Evolutionary conservation across 2,329 filamentous ascomycete genomes (phyloP).

Genomic region (Botrytis porri): DNA sequence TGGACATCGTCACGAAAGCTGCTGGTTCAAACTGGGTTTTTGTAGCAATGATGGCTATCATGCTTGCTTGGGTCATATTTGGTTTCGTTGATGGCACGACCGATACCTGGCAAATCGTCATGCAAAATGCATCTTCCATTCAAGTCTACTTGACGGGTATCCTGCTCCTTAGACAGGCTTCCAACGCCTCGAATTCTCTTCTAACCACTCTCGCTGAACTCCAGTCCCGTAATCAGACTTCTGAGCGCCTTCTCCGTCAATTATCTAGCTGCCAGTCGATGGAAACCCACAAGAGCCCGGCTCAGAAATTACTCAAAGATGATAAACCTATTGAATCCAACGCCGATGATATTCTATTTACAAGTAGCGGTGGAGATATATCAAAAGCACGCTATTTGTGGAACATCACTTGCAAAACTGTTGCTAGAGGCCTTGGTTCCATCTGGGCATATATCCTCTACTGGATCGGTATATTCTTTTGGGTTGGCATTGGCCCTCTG

Average conservation of each 20-base stretch:
- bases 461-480: constrained; percentile 25
- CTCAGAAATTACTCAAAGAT: not conserved
- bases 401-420: not conserved
- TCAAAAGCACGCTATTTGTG: not conserved
- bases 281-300: not conserved
- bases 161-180: constrained; percentile 36
- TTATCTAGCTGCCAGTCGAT: not conserved
- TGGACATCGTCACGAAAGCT: not conserved
- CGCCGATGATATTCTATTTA: not conserved
- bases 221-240: constrained; percentile 23
- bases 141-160: constrained; percentile 39
- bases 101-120: constrained; percentile 34
- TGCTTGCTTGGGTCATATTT: not conserved
- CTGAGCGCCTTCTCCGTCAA: not conserved
- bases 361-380: not conserved
- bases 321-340: not conserved
- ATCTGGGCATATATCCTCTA: constrained; percentile 21
- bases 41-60: constrained; percentile 20
- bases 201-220: constrained; percentile 20
- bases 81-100: not conserved
- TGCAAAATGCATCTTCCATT: constrained; percentile 39
- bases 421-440: constrained; percentile 23
- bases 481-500: constrained; percentile 24
- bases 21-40: constrained; percentile 14
- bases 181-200: constrained; percentile 27